Conservation (phyloP, 257 asterid species). For the Gentiana straminea region DNA sequence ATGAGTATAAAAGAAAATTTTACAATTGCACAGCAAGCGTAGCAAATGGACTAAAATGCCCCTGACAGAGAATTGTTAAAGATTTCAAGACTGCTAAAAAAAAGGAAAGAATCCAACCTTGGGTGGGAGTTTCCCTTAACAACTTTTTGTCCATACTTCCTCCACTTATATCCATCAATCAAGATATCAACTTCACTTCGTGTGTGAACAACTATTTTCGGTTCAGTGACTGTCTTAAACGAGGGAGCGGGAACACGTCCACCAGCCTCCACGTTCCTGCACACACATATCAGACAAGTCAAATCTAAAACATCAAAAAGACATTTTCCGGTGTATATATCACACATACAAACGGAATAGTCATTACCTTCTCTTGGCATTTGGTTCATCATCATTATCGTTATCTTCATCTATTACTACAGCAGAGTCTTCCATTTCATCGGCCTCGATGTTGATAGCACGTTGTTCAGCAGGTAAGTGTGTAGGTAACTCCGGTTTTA, state of each 20-base stretch:
- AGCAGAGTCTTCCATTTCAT: constrained; percentile 29
- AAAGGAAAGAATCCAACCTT: constrained; percentile 32
- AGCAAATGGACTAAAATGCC: too few relatives aligned
- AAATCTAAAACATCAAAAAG: background rate
- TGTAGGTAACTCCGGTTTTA: constrained; percentile 10
- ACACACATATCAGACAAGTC: constrained; percentile 3
- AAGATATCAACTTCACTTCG: constrained; percentile 87
- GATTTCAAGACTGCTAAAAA: background rate
- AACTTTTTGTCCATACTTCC: constrained; percentile 91
- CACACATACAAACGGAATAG: background rate
- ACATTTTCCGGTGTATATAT: background rate
- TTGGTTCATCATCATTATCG: constrained; percentile 42
- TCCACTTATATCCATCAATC: constrained; percentile 89
- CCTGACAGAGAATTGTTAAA: background rate
- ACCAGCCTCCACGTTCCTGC: constrained; percentile 41
- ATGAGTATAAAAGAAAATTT: too few relatives aligned
- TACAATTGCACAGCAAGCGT: too few relatives aligned
- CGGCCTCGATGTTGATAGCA: constrained; percentile 17
- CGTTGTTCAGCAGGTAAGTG: constrained; percentile 22
- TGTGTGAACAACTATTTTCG: constrained; percentile 88
- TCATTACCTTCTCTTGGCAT: constrained; percentile 62
- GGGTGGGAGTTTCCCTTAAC: constrained; percentile 90
- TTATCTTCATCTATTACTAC: constrained; percentile 33
- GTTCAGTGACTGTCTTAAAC: constrained; percentile 59
- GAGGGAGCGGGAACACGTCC: constrained; percentile 32